Base-by-base conservation (phyloP, 768 basidiomycete genomes). In the Epithele typhae region DNA sequence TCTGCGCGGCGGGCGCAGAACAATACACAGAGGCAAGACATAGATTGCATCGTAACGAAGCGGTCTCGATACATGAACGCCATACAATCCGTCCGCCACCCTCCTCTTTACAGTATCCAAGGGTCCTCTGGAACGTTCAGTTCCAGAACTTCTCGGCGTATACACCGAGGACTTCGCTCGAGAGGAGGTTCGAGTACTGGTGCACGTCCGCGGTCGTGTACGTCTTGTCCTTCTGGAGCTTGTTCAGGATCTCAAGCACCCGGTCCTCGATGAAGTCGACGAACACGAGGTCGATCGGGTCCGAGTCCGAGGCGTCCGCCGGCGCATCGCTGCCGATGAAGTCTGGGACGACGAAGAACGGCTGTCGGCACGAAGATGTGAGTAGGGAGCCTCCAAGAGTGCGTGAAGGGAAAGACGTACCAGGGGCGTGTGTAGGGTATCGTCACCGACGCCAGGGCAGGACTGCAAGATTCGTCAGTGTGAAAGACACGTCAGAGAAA, bases 401-500 rank as follows among this genome's bases (percentile, higher is more conserved):
- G 36, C 4, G 32, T 5, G 25, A 22, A 4, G 19, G 17, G 19
- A 11, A 12, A 14, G 5, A 30, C 58, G 33, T 35, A 59, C 58
- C 25, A 86, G 59, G 2, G 87, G 78, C 2, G 67, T 55, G 60
- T 92, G 89, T 0, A 65, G 64, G 3, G 73, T 78, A 55, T 92
- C 90, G 59, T 92, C 89, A 2, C 88, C 90, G 7, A 78, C 64
- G 3, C 82, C 85, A 2, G 86, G 82, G 59, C 89, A 90, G 1
- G 77, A 67, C 85, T 45, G 39, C 9, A 10, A n/a, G n/a, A 9
- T 24, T 75, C 60, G 4, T 79, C 82, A 7, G 30, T 32, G 59
- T 67, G 59, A 76, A 81, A 37, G 69, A 50, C 39, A 21, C 3
- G 4, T 15, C 7, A 51, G 68, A 41, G 19, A 11, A 24, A 24